phyloP scores from a whole-genome alignment of 805 yeast species.

The Wickerhamomyces rabaulensis region DNA sequence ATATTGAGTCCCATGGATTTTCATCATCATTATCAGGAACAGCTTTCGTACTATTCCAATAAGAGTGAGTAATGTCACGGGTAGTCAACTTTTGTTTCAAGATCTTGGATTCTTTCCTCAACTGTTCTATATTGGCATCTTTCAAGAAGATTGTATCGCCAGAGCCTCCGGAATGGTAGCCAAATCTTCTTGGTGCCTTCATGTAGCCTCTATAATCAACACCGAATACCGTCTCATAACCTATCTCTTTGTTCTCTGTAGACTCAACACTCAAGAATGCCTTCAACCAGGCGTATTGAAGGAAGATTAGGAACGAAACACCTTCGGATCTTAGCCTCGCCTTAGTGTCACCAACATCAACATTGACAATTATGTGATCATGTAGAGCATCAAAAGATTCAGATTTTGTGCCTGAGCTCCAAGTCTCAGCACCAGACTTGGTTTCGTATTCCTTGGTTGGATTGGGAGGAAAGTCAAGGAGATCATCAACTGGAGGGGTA shows the following conservation, averaged over 20 bases:
- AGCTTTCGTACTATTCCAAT: neutral
- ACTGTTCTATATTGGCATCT: neutral
- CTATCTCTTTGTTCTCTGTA: neutral
- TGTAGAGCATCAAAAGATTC: too few species aligned
- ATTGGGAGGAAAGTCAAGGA: neutral
- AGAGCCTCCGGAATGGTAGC: too few species aligned
- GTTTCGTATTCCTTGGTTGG: too few species aligned
- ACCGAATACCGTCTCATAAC: neutral
- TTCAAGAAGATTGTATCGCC: too few species aligned
- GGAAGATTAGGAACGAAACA: neutral
- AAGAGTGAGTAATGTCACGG: neutral
- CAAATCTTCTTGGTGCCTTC: neutral
- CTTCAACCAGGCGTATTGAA: neutral
- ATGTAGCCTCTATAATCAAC: neutral
- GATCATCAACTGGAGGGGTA: neutral
- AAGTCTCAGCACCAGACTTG: too few species aligned
- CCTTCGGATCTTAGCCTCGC: neutral
- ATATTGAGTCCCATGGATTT: neutral
- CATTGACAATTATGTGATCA: too few species aligned
- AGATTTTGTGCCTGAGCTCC: too few species aligned
- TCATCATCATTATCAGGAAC: neutral
- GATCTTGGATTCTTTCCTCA: neutral
- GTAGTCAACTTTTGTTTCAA: neutral
- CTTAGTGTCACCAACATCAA: neutral
- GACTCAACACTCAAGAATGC: neutral